phyloP scores from a whole-genome alignment of 2,329 filamentous ascomycete genomes.

The Neospermospora avenae region DNA sequence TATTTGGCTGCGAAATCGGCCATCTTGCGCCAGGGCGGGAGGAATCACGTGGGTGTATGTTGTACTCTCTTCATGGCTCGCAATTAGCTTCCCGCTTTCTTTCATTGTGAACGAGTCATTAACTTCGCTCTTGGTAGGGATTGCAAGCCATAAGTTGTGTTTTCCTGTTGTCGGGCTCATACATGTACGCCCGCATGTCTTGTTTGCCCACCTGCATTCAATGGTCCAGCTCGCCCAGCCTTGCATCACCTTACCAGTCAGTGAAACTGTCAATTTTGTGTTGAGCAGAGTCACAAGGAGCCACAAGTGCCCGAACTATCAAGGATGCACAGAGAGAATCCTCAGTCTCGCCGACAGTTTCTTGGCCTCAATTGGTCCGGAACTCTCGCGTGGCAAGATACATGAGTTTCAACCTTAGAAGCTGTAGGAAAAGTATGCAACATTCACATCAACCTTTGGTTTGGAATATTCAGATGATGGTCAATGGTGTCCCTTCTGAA shows the following conservation, averaged over 20 bases:
- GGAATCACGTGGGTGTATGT: not conserved
- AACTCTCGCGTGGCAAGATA: conserved; percentile 44
- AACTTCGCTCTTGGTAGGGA: too few relatives aligned
- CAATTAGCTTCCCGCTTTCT: too few relatives aligned
- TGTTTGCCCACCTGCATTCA: not conserved
- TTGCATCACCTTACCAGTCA: too few relatives aligned
- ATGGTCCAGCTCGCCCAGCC: not conserved
- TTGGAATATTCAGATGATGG: too few relatives aligned
- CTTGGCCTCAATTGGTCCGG: conserved; percentile 40
- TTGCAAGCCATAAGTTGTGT: too few relatives aligned
- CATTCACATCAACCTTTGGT: too few relatives aligned
- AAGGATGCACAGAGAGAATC: conserved; percentile 42
- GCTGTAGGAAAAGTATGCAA: conserved; percentile 25
- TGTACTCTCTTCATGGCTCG: too few relatives aligned
- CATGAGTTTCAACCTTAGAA: conserved; percentile 40
- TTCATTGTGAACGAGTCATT: too few relatives aligned
- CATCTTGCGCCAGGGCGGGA: not conserved
- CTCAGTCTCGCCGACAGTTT: conserved; percentile 40
- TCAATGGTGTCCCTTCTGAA: too few relatives aligned
- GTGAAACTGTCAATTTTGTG: conserved; percentile 21
- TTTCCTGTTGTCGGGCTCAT: conserved; percentile 38
- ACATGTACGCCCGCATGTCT: not conserved
- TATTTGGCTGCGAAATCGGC: not conserved
- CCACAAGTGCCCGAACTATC: too few relatives aligned
- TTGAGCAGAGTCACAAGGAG: too few relatives aligned